Base-by-base conservation (phyloP, 2,329 filamentous ascomycete genomes). In the Ophiobolus disseminans region DNA sequence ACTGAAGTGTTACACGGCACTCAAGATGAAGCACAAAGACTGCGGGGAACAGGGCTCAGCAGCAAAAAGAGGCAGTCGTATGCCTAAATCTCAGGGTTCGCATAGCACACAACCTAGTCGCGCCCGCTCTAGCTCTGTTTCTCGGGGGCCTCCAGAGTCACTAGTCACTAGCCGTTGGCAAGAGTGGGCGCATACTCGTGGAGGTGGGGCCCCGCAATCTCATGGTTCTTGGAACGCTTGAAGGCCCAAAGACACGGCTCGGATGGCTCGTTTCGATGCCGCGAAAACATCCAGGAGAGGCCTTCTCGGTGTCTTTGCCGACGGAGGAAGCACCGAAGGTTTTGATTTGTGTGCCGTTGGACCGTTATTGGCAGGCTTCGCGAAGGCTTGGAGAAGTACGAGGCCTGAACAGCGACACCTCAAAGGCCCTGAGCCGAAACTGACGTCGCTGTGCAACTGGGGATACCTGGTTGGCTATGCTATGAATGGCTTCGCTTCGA, bases 201-300 rank as follows among this genome's bases (percentile, higher is more conserved):
- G 58, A 46, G 53, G 60, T 59, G 65, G 65, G 62, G 63, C 62
- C 63, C 65, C 66, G 62, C 60, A 55, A 57, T 59, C 53, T 44
- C 50, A 60, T 47, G 47, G 42, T 46, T 41, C 36, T 34, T 13
- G 23, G 52, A 50, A 25, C 44, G 28, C 26, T 35, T 31, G 34
- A 47, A 21, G 36, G 20, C 35, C 22, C 22, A 23, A 37, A 36
- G 20, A 25, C 14, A 31, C 20, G 20, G 21, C 30, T 25, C 16
- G 19, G 37, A 36, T 30, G 30, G 21, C 23, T 40, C 26, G 14
- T 25, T 28, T 38, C 10, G n/a, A n/a, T 9, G 25, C 25, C 25
- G 25, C n/a, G 3, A 28, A 9, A 28, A n/a, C n/a, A n/a, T n/a
- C n/a, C n/a, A n/a, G n/a, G n/a, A n/a, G n/a, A n/a, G n/a, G n/a